Evolutionary conservation across 2,329 filamentous ascomycete genomes (phyloP), one percentile per base, ranked within the genome.

Genomic region (Torrubiella hemipterigena): DNA sequence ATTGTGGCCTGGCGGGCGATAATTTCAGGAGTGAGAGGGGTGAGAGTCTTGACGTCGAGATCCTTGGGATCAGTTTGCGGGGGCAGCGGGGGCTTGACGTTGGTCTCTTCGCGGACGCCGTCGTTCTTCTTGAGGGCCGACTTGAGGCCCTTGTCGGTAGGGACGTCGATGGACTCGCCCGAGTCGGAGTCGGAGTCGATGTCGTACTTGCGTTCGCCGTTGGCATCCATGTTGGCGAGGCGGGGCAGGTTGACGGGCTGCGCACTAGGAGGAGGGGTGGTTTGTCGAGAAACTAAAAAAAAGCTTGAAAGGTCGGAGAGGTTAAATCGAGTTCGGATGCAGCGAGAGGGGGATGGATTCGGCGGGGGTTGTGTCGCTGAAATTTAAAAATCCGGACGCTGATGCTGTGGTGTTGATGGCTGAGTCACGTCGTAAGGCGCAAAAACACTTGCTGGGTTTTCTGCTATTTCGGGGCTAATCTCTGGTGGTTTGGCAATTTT

Each of bases 1-100:
- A 96, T 95, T 34, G 91, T 98, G 34, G 91, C 91, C 71, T 98
- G 91, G 50, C 91, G 76, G 39, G 86, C 85, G 53, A 98, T 98
- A 54, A 98, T 96, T 58, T 96, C 89, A 44, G 87, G 86, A 12
- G 89, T 93, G 47, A 95, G 67, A 35, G 91, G 89, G 43, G 71
- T 84, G 47, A 98, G 67, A 32, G 63, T 74, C 43, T 74, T 72
- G 49, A 95, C 72, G 51, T 96, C 84, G 51, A 98, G 73, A 47
- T 86, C 80, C 56, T 81, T 77, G 49, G 91, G 85, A 46, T 98
- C 83, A 43, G 91, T 93, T 67, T 98, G 91, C 46, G 86, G 83
- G 48, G 91, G 91, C 36, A 73, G 61, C 39, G 52, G 49, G 32
- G 68, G 67, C 42, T 58, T 61, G 50, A 58, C 44, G 29, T 73